Base-by-base conservation (phyloP, 495 filamentous ascomycete genomes). In the Symbiotaphrina buchneri region DNA sequence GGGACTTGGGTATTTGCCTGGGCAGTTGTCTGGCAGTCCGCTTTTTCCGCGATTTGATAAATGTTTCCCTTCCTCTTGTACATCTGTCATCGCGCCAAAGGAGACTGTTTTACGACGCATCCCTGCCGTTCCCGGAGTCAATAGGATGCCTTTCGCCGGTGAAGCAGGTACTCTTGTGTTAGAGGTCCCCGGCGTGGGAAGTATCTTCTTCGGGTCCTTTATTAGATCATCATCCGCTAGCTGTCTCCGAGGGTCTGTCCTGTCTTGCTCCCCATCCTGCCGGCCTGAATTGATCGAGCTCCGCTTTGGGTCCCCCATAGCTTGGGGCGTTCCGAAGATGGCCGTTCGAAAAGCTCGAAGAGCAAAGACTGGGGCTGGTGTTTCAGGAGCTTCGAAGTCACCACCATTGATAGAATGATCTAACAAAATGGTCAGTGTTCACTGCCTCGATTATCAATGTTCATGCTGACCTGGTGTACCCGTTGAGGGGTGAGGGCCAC, bases 351-450 rank as follows among this genome's bases (percentile, higher is more conserved):
- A 70, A 11, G 87, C 90, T 42, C 84, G 82, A 34, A 87, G 67
- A 8, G 84, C 85, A 55, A 97, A 95, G 1, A 93, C 66, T 15
- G 84, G 82, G 17, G 82, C 90, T 7, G 87, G 90, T 4, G 87
- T 95, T 39, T 92, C 80, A 36, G 85, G 87, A 5, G 64, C 59
- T 27, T 92, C 81, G n/a, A 22, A 18, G 32, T 27, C 16, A 10
- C 15, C 15, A 18, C 4, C 15, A 19, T 18, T 13, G 3, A 31
- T 30, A 27, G n/a, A n/a, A n/a, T n/a, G n/a, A n/a, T n/a, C n/a
- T n/a, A n/a, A n/a, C n/a, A n/a, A n/a, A n/a, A n/a, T n/a, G n/a
- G n/a, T n/a, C n/a, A n/a, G n/a, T n/a, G n/a, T n/a, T n/a, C n/a
- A n/a, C n/a, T n/a, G n/a, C n/a, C n/a, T n/a, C n/a, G n/a, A n/a